Conservation (phyloP, 2,329 filamentous ascomycete species). For the Diaporthe longicolla region DNA sequence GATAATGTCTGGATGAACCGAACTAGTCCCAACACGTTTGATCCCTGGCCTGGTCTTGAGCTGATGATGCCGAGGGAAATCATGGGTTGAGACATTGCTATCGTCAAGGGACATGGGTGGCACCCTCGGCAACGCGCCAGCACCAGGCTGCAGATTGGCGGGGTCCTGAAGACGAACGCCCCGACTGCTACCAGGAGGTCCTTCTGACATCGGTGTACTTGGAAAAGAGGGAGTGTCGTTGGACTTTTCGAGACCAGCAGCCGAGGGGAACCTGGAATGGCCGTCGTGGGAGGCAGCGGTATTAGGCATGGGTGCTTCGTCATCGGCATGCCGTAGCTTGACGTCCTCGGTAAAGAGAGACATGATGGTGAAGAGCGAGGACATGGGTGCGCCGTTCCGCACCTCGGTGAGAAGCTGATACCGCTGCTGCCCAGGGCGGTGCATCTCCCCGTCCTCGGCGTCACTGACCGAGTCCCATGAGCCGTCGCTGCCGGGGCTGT, state of each 20-base stretch:
- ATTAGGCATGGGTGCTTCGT: conserved; percentile 60
- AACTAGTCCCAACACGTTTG: conserved; percentile 71
- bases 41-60: conserved; percentile 56
- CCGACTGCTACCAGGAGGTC: conserved; percentile 43
- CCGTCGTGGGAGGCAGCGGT: conserved; percentile 48
- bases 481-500: conserved; percentile 58
- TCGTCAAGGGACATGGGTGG: conserved; percentile 82
- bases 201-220: conserved; percentile 56
- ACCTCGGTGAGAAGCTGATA: conserved; percentile 98
- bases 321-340: conserved; percentile 80
- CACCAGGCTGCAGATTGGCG: conserved; percentile 49
- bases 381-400: conserved; percentile 98
- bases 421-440: conserved; percentile 78
- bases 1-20: conserved; percentile 95
- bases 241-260: conserved; percentile 50
- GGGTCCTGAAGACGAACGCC: conserved; percentile 48
- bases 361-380: conserved; percentile 96
- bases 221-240: conserved; percentile 56
- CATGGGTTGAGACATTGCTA: conserved; percentile 45
- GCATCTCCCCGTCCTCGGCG: conserved; percentile 74
- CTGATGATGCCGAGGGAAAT: conserved; percentile 44
- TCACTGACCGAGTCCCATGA: conserved; percentile 64
- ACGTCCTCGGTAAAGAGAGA: conserved; percentile 97
- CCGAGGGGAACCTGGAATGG: conserved; percentile 49
- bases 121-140: conserved; percentile 69